Base-by-base conservation (phyloP, 345 rosid genomes). In the Firmiana major region DNA sequence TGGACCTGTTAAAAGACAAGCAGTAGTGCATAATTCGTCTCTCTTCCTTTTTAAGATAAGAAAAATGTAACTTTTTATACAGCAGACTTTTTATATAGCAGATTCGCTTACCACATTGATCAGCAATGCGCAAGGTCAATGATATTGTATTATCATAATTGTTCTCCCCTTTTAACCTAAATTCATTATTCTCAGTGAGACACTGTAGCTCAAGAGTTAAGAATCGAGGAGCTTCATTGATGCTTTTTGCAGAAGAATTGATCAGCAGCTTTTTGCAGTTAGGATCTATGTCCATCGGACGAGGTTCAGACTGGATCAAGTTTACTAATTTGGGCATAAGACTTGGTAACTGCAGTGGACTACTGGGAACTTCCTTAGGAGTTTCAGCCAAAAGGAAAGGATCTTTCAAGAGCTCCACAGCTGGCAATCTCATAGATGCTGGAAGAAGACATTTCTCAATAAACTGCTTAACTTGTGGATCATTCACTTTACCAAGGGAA, bases 391-490 rank as follows among this genome's bases (percentile, higher is more conserved):
- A 81, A 64, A 96, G 90, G 83, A 92, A 96, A 2, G 93, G 88
- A 79, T 96, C 98, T 74, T 85, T 90, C 80, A 87, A 82, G 78
- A 93, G 97, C 71, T 90, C 94, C 3, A 73, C 36, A 7, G 99
- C 97, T 79, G 93, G 81, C 77, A 90, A 83, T 80, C 98, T 86
- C 26, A 78, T 63, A 6, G 88, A 54, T 43, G 92, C 97, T 55
- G 96, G 92, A 85, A 87, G 88, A 53, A 95, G 88, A 81, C 99
- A 95, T 82, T 90, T 93, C 86, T 95, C 98, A 48, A 95, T 95
- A 75, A 95, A 90, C 67, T 84, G 82, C 91, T 78, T 92, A 55
- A 88, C 86, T 78, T 85, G 86, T 28, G 90, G 90, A 74, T 92
- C 92, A 75, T 81, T 87, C 79, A 95, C 96, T 82, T 85, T 92